Conservation (phyloP, 2,329 filamentous ascomycete species). For the Chaetothyriales sp. region DNA sequence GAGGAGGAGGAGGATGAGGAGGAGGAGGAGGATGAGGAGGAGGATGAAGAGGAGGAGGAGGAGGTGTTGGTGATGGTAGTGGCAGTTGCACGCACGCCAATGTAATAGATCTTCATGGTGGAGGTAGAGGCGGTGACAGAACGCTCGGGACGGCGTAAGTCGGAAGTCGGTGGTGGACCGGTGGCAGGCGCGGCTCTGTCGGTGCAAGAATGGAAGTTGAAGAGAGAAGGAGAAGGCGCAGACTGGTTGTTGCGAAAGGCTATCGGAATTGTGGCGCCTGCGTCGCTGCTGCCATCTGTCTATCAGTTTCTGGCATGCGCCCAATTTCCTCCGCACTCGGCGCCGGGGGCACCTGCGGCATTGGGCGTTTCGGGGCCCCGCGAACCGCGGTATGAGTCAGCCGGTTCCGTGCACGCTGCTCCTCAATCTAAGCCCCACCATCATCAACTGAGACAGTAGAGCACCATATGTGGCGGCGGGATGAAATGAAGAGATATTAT, state of each 20-base stretch:
- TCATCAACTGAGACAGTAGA: no score
- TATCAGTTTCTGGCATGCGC: neutral
- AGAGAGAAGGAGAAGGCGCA: neutral
- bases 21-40: no score
- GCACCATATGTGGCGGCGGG: no score
- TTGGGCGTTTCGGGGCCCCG: no score
- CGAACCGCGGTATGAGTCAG: no score
- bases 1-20: no score
- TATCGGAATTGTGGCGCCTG: neutral
- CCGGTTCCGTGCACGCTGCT: no score
- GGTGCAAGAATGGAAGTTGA: neutral
- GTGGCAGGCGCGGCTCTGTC: neutral
- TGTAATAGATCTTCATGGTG: slow-evolving; percentile 24
- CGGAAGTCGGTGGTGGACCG: neutral
- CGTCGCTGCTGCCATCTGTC: neutral
- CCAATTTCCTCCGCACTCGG: no score
- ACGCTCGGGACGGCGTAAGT: neutral
- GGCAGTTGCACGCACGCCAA: slow-evolving; percentile 18
- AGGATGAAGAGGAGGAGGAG: no score
- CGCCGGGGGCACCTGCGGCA: no score
- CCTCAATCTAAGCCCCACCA: no score
- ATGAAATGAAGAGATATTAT: no score
- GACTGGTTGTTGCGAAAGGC: neutral
- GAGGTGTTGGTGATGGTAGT: neutral
- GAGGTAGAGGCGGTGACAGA: neutral